Evolutionary conservation across 768 basidiomycete genomes (phyloP).

Genomic region (Boletus sp.): DNA sequence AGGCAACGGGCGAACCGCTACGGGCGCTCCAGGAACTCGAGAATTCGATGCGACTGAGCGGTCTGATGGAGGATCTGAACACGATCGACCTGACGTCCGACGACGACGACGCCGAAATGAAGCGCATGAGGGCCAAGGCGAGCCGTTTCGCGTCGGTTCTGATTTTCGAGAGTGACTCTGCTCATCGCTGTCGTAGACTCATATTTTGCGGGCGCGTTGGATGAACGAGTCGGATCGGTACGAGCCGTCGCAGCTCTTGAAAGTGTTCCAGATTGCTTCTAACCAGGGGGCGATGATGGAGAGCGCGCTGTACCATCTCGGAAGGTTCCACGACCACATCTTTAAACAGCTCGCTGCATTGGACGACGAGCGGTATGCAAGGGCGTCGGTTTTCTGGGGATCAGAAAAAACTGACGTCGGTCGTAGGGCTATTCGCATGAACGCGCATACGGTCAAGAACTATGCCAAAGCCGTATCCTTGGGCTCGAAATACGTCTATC

Average conservation of each 20-base stretch:
- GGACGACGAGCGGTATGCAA: conserved; percentile 55
- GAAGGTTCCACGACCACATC: conserved; percentile 83
- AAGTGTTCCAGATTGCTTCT: conserved; percentile 52
- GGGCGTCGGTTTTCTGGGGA: background rate
- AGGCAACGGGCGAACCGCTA: conserved; percentile 73
- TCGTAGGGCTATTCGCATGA: conserved; percentile 61
- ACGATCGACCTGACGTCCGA: conserved; percentile 55
- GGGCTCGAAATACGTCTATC: conserved; percentile 96
- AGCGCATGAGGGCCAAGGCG: conserved; percentile 72
- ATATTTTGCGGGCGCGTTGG: conserved; percentile 85
- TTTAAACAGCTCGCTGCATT: conserved; percentile 50
- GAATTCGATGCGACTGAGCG: conserved; percentile 57
- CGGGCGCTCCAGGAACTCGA: conserved; percentile 88
- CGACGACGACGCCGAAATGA: conserved; percentile 49
- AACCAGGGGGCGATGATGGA: conserved; percentile 64
- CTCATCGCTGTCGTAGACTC: conserved; percentile 47
- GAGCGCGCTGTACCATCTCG: conserved; percentile 81
- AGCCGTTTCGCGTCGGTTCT: conserved; percentile 2
- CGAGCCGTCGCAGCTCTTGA: conserved; percentile 60
- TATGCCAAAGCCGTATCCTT: conserved; percentile 69
- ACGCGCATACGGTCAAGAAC: conserved; percentile 58
- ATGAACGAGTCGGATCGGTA: conserved; percentile 88
- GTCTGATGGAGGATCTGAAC: conserved; percentile 44
- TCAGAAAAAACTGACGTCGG: background rate
- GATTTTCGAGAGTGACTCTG: background rate